Evolutionary conservation across 805 yeast species (phyloP), one percentile per base, ranked within the genome.

Genomic region (Torulaspora franciscae): DNA sequence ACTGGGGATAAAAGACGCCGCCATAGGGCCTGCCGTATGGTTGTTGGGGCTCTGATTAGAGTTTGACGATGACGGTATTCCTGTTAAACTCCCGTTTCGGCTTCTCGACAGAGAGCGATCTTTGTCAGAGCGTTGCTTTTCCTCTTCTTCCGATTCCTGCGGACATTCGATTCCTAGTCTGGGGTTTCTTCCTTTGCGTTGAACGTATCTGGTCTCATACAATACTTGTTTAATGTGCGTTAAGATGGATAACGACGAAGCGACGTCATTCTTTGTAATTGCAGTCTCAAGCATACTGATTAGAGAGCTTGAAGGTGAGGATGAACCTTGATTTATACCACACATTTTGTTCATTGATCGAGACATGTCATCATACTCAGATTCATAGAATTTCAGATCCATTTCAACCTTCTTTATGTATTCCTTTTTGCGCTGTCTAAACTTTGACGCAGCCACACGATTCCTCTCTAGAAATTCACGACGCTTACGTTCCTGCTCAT

Each of bases 391-490:
- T 35, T 79, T 74, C 42, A 88, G 73, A 61, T 89, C 95, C 37
- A 74, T 79, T 62, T 89, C 95, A 78, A 93, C 83, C 54, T 83
- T 84, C 46, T 78, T 81, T 27, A 89, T 77, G 72, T 84, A 83
- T 61, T 86, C 88, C 70, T 93, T 93, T 72, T 93, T 93, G 46
- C 97, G 77, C 66, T 86, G 95, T 48, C 99, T 78, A 71, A 98
- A 93, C 62, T 89, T 90, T 19, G 93, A 80, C 0, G 99, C 99
- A 0, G 99, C 99, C 7, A 93, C 79, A 46, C 99, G 75, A 65
- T 93, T 93, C 51, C 98, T 74, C 62, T 93, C 99, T 52, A 93
- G 66, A 57, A 79, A 91, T 59, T 72, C 82, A 61, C 74, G 80
- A 51, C 90, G 76, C 37, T 57, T 64, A n/a, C 57, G 59, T 59